These are phyloP conservation scores for Penicillium sclerotiorum DNA, from an alignment of 2,329 filamentous ascomycete species.

Conservation along the genomic window DNA sequence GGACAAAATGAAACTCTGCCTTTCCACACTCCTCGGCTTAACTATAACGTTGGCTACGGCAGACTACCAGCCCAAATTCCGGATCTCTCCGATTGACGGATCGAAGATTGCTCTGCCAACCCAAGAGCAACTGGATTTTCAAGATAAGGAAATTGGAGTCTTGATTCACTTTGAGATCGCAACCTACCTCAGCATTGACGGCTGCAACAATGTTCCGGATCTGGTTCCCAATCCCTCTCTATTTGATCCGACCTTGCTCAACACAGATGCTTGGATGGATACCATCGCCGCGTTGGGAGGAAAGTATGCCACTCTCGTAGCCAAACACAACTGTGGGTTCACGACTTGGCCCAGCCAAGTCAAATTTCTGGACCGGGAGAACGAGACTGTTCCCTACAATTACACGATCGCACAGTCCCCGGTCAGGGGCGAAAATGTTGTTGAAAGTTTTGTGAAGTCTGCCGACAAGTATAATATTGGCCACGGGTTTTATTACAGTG, in stretches of 20 bases:
- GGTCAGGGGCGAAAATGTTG: slow-evolving; percentile 25
- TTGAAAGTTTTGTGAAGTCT: slow-evolving; percentile 27
- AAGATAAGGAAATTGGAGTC: slow-evolving; percentile 14
- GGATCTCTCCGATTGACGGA: slow-evolving; percentile 11
- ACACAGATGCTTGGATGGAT: slow-evolving; percentile 28
- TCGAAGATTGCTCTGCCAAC: slow-evolving; percentile 14
- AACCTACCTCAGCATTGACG: slow-evolving; percentile 14
- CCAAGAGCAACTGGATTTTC: slow-evolving; percentile 12
- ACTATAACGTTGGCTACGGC: too few relatives aligned
- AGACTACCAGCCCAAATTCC: slow-evolving; percentile 8
- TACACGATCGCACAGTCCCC: slow-evolving; percentile 33
- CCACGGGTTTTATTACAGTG: slow-evolving; percentile 35
- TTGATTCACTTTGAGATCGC: slow-evolving; percentile 12
- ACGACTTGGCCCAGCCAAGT: slow-evolving; percentile 33
- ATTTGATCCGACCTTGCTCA: slow-evolving; percentile 8
- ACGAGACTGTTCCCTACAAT: slow-evolving; percentile 28
- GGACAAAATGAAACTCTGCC: not conserved
- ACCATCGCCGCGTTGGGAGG: slow-evolving; percentile 27
- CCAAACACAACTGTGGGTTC: slow-evolving; percentile 37
- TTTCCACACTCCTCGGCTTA: not conserved
- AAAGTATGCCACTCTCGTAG: slow-evolving; percentile 33
- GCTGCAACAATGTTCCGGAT: slow-evolving; percentile 13
- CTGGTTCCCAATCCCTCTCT: slow-evolving; percentile 5
- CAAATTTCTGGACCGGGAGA: slow-evolving; percentile 25
- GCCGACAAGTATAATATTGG: slow-evolving; percentile 28